Conservation (phyloP, 106 monocot genomes). For the Platanthera zijinensis region DNA sequence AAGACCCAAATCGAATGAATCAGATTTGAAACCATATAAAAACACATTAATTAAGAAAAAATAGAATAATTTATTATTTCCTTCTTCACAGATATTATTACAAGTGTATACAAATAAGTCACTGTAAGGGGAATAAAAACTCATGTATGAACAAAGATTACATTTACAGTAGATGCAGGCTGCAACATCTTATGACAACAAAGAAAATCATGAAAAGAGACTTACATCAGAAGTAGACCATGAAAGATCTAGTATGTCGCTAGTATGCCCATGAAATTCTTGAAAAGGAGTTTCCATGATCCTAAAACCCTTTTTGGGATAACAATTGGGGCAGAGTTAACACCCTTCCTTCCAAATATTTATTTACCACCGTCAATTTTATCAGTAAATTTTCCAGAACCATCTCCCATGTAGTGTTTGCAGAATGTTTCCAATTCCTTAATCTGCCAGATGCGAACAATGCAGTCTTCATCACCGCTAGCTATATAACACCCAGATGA, state of each 20-base stretch:
- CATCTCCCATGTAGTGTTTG: slow-evolving; percentile 13
- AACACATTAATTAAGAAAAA: too few species aligned
- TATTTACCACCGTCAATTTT: slow-evolving; percentile 23
- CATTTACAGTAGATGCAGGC: too few species aligned
- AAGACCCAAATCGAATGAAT: too few species aligned
- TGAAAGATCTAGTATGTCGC: too few species aligned
- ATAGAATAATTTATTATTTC: too few species aligned
- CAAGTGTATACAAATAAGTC: too few species aligned
- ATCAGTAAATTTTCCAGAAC: slow-evolving; percentile 12
- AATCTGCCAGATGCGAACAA: slow-evolving; percentile 64
- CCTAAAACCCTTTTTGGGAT: slow-evolving; percentile 57
- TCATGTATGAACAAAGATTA: too few species aligned
- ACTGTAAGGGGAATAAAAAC: slow-evolving; percentile 34
- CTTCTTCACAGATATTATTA: too few species aligned
- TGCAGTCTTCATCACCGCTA: slow-evolving; percentile 76
- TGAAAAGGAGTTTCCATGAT: slow-evolving; percentile 55
- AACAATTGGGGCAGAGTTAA: slow-evolving; percentile 23
- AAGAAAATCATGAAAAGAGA: too few species aligned
- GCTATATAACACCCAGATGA: slow-evolving; percentile 57
- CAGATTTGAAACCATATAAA: too few species aligned
- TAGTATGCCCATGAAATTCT: slow-evolving; percentile 63
- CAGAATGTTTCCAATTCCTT: slow-evolving; percentile 45
- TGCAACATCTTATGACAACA: too few species aligned
- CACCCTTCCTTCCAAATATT: slow-evolving; percentile 13
- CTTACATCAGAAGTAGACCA: too few species aligned